Base-by-base conservation (phyloP, 805 yeast genomes). In the Wickerhamiella dianesei region DNA sequence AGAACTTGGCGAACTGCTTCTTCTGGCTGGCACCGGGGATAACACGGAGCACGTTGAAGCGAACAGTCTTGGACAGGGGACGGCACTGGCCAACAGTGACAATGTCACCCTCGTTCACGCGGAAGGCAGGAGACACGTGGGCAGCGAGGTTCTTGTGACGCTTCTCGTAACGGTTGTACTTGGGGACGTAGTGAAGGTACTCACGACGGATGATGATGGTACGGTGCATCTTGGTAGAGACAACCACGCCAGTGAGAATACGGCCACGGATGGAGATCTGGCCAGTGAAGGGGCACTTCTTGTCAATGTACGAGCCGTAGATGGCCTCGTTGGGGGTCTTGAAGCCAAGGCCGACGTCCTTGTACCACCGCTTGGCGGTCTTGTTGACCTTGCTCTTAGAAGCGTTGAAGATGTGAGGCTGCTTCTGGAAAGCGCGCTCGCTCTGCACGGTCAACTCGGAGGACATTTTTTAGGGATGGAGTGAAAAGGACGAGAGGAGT, bases 381-480 rank as follows among this genome's bases (percentile, higher is more conserved):
- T 84, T 84, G 86, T 78, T 79, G 72, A 94, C 95, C 88, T 86
- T 88, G 67, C 96, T 81, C 86, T 92, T 92, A 81, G 97, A 87
- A 89, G 92, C 92, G 78, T 87, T 88, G 95, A 92, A 92, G 81
- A 92, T 89, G 81, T 92, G 98, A 71, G 97, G 98, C 85, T 92
- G 99, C 99, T 92, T 92, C 82, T 92, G 98, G 95, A 82, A 92
- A 87, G 98, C 98, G 78, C 95, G 89, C 82, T 92, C 98, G 72
- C 96, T 83, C 82, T 92, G 98, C 79, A 92, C 98, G 74, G 96
- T 89, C 79, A 92, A 86, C 82, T 92, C 98, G 75, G 97, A 83
- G 72, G 97, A 94, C 97, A 89, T 92, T 53, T 17, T 21, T 20
- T 18, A 39, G 25, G n/a, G 41, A 22, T 20, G 25, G 25, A 21